Conservation (phyloP, 305 asterid genomes). For the Rubia peregrina region DNA sequence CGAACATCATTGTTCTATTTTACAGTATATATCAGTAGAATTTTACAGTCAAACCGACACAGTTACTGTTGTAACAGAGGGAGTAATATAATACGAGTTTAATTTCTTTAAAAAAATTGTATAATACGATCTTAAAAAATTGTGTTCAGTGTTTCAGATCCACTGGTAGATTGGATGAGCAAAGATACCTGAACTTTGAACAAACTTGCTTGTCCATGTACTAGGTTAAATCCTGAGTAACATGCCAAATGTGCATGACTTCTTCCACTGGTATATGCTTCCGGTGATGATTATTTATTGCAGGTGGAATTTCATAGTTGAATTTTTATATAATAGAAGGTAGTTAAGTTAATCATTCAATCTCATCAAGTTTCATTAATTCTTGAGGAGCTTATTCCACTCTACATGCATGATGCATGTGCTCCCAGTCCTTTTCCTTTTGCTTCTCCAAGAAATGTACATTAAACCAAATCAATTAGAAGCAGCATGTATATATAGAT, state of each 20-base stretch:
- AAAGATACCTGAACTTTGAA: neutral
- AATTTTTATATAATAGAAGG: neutral
- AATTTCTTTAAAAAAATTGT: neutral
- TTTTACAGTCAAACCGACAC: neutral
- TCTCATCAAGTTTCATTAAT: neutral
- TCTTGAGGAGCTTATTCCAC: neutral
- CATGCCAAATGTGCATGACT: constrained; percentile 4
- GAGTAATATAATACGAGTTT: neutral
- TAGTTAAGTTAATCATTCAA: neutral
- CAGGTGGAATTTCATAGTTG: neutral
- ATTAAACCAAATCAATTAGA: neutral
- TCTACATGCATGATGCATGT: constrained; percentile 5
- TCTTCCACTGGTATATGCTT: neutral
- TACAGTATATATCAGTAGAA: neutral
- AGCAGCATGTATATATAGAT: neutral
- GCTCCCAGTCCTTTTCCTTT: neutral
- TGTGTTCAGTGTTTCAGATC: constrained; percentile 1
- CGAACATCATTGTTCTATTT: neutral
- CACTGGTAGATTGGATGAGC: neutral
- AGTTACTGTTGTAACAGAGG: neutral
- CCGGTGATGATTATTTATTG: neutral
- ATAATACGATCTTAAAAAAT: neutral
- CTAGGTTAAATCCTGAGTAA: neutral
- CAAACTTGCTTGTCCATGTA: neutral
- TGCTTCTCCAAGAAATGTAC: neutral